Base-by-base conservation (phyloP, 495 filamentous ascomycete genomes). In the Aspergillus diversus region DNA sequence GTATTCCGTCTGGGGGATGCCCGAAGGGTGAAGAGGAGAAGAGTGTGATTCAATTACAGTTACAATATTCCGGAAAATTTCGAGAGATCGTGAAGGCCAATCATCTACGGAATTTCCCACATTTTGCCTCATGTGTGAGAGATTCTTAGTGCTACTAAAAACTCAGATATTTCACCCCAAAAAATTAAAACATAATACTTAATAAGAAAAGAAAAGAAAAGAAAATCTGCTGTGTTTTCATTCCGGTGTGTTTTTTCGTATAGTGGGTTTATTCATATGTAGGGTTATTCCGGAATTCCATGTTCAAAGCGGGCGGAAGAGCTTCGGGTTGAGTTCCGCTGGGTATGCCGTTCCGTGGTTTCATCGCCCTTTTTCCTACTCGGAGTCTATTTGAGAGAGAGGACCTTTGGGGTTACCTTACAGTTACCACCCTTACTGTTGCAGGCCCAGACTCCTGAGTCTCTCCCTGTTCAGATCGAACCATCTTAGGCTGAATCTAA, bases 341-440 rank as follows among this genome's bases (percentile, higher is more conserved):
- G 33, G n/a, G 32, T 32, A 12, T 34, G 33, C 54, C 33, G 46
- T 32, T 42, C 32, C 32, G 51, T 42, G 48, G 16, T 42, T 47
- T 58, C 51, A 32, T 32, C 43, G 31, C 47, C 52, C 37, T 62
- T 55, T 27, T 50, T 54, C 42, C 51, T 54, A 15, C 7, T 48
- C 43, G 31, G 47, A 9, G 48, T 57, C 42, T 58, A 37, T 33
- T 43, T n/a, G 15, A 7, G 15, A 31, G 51, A 54, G 51, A 56
- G 60, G 60, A 63, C 60, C 52, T 63, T 61, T 51, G 60, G 33
- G 60, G 60, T 57, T 47, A 60, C 42, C 27, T 51, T 56, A 16
- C 7, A n/a, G 55, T 54, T 54, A n/a, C 33, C 11, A 54, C 33
- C 51, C 27, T 54, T 54, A 15, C 48, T 50, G 31, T 33, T 32